A percentile compares a stretch with the other conserved stretches of the same genome.
Evolutionary conservation across 106 monocot genomes (phyloP).

Genomic region (Acorus gramineus): DNA sequence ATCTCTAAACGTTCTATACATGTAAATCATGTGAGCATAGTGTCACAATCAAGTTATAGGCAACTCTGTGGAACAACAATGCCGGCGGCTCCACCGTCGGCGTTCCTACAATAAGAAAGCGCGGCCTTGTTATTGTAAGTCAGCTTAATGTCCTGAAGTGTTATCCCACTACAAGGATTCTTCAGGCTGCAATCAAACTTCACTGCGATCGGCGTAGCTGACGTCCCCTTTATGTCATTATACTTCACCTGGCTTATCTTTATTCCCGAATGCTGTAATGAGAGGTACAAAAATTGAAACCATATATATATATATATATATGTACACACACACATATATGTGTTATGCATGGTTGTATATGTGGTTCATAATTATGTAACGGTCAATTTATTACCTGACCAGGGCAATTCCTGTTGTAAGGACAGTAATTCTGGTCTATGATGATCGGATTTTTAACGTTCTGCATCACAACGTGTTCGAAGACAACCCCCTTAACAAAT

Average conservation of each 20-base stretch:
- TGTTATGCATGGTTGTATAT: background rate
- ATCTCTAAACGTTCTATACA: no score
- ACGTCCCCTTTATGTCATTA: conserved; percentile 10
- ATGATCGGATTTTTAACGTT: conserved; percentile 33
- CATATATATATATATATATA: no score
- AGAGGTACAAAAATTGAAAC: background rate
- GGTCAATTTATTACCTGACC: conserved; percentile 10
- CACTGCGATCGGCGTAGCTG: conserved; percentile 21
- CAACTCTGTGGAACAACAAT: conserved; percentile 9
- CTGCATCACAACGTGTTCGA: conserved; percentile 17
- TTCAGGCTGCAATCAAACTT: conserved; percentile 20
- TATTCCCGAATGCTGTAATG: conserved; percentile 5
- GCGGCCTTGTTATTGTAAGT: conserved; percentile 13
- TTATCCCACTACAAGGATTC: conserved; percentile 19
- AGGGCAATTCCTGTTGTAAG: conserved; percentile 18
- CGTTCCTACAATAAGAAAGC: conserved; percentile 14
- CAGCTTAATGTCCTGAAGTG: conserved; percentile 15
- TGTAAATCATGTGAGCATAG: no score
- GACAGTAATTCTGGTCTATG: conserved; percentile 45
- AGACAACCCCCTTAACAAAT: conserved; percentile 13
- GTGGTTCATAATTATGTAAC: no score
- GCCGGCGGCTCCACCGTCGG: conserved; percentile 6
- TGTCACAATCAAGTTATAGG: background rate
- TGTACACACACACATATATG: background rate
- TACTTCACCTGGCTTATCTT: conserved; percentile 14